Evolutionary conservation across 1,284 basidiomycete genomes (phyloP), one percentile per base, ranked within the genome.

Genomic region (Peniophora sp.): DNA sequence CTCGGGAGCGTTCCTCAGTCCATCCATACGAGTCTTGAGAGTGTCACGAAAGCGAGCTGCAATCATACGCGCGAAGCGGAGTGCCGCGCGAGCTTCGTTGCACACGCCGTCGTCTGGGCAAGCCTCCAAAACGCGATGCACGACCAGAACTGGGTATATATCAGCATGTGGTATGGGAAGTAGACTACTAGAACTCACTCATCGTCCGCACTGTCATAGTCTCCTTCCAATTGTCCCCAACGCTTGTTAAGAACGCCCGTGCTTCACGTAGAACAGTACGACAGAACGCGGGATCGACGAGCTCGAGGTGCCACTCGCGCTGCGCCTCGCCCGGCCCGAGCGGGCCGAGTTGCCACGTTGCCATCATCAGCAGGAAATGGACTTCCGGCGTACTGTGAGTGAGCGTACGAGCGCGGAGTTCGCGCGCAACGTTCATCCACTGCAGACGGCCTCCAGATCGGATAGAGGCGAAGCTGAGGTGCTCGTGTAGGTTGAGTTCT

Each of bases 341-440:
- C 0, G 61, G 62, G 1, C 77, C 78, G 1, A 70, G 63, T 52
- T 78, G 74, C 56, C 64, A 70, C 3, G 62, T 64, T 20, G 74
- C 65, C 48, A 76, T 74, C 11, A 57, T 59, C 1, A 76, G 18
- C 2, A 79, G 59, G 1, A 61, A 43, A 50, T 71, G 63, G 0
- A 78, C 73, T 22, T 68, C 72, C 3, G 64, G 60, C 2, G 59
- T 54, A 22, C 60, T 56, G 47, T 76, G 71, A 0, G 61, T 67
- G 32, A 79, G 55, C 1, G 54, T 54, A 27, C 64, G 61, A 12
- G 65, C 63, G 10, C 62, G 60, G 14, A 78, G 53, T 52, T 73
- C 74, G 20, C 69, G 63, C 5, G 67, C 57, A 14, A 79, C 69
- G 51, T 78, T 79, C 39, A 72, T 55, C 76, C 76, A 79, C 45